Percentiles rank a stretch among this genome's conserved stretches.
Evolutionary conservation across 1,284 basidiomycete genomes (phyloP).

Genomic region (Schizopora paradoxa): DNA sequence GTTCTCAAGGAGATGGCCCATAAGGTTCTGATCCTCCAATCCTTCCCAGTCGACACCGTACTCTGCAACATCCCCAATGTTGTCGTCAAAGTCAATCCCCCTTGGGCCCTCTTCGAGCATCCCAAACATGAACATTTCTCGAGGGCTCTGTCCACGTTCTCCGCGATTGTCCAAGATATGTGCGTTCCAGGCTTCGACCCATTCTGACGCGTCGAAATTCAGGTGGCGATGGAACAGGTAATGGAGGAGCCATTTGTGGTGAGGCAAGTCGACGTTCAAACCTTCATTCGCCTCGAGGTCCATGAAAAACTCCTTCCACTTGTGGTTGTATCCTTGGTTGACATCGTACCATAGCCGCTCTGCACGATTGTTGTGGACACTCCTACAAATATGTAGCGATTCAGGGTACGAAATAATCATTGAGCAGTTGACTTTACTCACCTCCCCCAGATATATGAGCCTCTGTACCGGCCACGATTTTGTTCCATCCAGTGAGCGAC

Average conservation of each 20-base stretch:
- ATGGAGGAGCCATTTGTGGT: slow-evolving; percentile 27
- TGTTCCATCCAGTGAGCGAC: slow-evolving; percentile 29
- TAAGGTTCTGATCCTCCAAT: slow-evolving; percentile 16
- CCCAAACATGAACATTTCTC: slow-evolving; percentile 23
- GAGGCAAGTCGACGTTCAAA: slow-evolving; percentile 17
- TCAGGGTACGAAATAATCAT: neutral
- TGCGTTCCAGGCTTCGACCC: slow-evolving; percentile 25
- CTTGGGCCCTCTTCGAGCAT: slow-evolving; percentile 20
- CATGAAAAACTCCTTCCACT: slow-evolving; percentile 31
- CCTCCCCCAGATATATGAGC: slow-evolving; percentile 35
- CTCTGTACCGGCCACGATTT: slow-evolving; percentile 22
- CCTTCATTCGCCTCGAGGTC: slow-evolving; percentile 22
- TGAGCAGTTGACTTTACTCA: slow-evolving; percentile 19
- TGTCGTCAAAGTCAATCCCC: slow-evolving; percentile 15
- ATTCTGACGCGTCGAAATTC: slow-evolving; percentile 20
- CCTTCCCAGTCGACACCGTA: slow-evolving; percentile 27
- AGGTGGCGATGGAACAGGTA: slow-evolving; percentile 20
- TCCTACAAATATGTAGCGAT: slow-evolving; percentile 18
- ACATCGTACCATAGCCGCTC: slow-evolving; percentile 37
- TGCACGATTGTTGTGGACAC: slow-evolving; percentile 33
- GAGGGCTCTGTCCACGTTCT: slow-evolving; percentile 15
- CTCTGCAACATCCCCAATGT: slow-evolving; percentile 11
- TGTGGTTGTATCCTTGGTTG: slow-evolving; percentile 26
- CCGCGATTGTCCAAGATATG: slow-evolving; percentile 20
- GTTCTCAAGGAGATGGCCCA: slow-evolving; percentile 18